A percentile compares a stretch with the other conserved stretches of the same genome.
phyloP scores from a whole-genome alignment of 73 alveolate species.

The Symbiodinium pilosum region DNA sequence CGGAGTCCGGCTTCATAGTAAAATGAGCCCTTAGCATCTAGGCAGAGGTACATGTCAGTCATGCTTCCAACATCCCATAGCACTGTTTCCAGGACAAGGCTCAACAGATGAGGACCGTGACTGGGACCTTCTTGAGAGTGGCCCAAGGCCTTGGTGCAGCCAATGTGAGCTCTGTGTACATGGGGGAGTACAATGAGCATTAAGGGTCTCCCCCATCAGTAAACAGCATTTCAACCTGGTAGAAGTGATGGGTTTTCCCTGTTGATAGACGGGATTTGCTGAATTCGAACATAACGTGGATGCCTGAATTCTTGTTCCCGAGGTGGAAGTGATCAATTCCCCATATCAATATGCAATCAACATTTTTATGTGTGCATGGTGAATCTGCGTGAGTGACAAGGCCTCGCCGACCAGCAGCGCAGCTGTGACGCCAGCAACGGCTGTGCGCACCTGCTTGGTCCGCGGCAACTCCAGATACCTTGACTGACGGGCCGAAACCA shows the following conservation, averaged over 20 bases:
- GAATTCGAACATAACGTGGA: no score
- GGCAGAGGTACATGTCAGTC: neutral
- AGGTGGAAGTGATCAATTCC: no score
- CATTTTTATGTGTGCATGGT: neutral
- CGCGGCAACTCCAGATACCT: conserved; percentile 51
- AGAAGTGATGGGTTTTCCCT: no score
- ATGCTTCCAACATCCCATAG: no score
- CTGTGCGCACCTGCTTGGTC: neutral
- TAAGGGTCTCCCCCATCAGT: no score
- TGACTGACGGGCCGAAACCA: no score
- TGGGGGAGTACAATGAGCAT: no score
- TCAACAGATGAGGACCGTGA: neutral
- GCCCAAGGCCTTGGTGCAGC: neutral
- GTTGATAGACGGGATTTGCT: no score
- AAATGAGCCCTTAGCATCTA: conserved; percentile 28
- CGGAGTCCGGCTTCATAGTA: conserved; percentile 44
- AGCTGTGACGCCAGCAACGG: neutral
- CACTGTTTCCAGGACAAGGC: neutral
- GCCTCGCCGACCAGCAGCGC: conserved; percentile 67
- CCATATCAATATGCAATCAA: no score
- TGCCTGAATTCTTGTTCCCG: no score
- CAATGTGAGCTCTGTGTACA: no score
- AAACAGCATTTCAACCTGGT: no score
- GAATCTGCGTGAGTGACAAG: neutral
- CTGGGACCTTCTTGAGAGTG: neutral